Base-by-base conservation (phyloP, 1,284 basidiomycete species). In the Cronartium quercuum region DNA sequence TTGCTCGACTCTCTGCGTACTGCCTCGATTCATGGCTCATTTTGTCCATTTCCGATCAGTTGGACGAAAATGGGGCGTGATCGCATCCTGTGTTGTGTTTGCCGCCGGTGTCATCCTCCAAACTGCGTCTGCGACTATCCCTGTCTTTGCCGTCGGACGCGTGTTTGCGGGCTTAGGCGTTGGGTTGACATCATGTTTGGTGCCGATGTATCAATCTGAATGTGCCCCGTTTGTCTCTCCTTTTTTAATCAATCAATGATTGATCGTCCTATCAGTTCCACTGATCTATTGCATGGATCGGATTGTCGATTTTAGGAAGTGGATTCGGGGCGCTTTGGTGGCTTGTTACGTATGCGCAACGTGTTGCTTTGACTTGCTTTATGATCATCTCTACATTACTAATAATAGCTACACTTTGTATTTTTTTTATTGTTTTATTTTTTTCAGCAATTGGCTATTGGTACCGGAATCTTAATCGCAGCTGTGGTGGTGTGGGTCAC, bases 201-300 rank as follows among this genome's bases (percentile, higher is more conserved):
- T 60, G 15, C 58, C 58, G 35, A 60, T 60, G 58, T 60, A 60
- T 24, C 58, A 60, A 60, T 29, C 21, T 60, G 58, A 60, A 60
- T 60, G 58, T 60, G 58, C 58, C 34, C 21, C 58, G 58, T 61
- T 34, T 61, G 58, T 37, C 24, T 61, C 29, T 15, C 6, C 58
- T 29, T 13, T 18, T 60, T 24, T 35, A 61, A 34, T 24, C 12
- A 3, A 55, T 55, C 15, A 9, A 34, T 15, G 15, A 61, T 61
- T 12, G 29, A 15, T 29, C n/a, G 10, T 61, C 15, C 35, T 34
- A 29, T 34, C 15, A 12, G 29, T 21, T 10, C 37, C 9, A 29
- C 37, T 37, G 58, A 7, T 12, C 7, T 3, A 6, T 21, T 18
- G n/a, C n/a, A n/a, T n/a, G n/a, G n/a, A n/a, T n/a, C n/a, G n/a